Base-by-base conservation (phyloP, 441 rosid species). In the Syzygium syzygioides region DNA sequence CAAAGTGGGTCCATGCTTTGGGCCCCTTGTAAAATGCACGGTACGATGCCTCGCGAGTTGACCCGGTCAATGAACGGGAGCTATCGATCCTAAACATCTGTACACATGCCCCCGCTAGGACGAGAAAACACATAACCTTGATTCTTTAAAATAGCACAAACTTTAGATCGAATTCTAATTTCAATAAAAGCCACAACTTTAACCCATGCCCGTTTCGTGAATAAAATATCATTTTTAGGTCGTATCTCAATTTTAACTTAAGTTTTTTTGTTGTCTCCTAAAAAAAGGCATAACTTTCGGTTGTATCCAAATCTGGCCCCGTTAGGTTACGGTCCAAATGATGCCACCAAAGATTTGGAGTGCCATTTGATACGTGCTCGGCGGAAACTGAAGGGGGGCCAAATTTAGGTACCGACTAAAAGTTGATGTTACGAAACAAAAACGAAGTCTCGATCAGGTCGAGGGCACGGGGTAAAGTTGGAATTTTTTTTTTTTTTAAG, bases 291-390 rank as follows among this genome's bases (percentile, higher is more conserved):
- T 25, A 68, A 68, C 7, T 68, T 32, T 19, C 2, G 4, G 25
- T 68, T 0, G 4, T 19, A 34, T 20, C 4, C 2, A 4, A 26
- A 59, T 32, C 0, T 4, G 1, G 9, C 26, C 1, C 1, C 0
- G 4, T 32, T 18, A 10, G 34, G 4, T 32, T 4, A 0, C 0
- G 0, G 48, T 34, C 26, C 14, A 34, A 10, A 32, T 1, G 14
- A 4, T 32, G 14, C 8, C 14, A 1, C 8, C 5, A 34, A 34
- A 2, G 25, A 34, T 68, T 68, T 32, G 45, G 11, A 7, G 26
- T 5, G 48, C 34, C 26, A 68, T 34, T 68, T 17, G 26, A 34
- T 68, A 7, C 0, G 4, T 34, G 34, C 79, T 68, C 4, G 7
- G 1, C 0, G 4, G 3, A 34, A 68, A 34, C 20, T 34, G 9